A percentile compares a stretch with the other conserved stretches of the same genome.
Evolutionary conservation across 2,329 filamentous ascomycete genomes (phyloP).

Genomic region (Fusarium sp.): DNA sequence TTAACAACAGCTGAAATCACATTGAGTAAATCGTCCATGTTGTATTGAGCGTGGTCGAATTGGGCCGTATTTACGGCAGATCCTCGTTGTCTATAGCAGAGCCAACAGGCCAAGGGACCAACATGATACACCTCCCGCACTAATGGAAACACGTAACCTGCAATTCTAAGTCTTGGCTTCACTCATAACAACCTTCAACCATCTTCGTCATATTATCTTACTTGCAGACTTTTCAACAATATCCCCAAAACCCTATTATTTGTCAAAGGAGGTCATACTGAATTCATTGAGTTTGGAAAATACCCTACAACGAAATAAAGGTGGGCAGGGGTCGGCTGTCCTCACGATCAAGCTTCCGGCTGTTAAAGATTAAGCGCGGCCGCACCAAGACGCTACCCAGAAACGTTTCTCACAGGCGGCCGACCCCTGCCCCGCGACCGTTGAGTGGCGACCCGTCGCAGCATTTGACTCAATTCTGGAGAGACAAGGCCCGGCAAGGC

Average conservation of each 20-base stretch:
- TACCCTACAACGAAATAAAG: slow-evolving; percentile 5
- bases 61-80: not conserved
- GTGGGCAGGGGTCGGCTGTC: slow-evolving; percentile 6
- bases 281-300: not conserved
- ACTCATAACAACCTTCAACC: not conserved
- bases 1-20: not conserved
- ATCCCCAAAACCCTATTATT: not conserved
- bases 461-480: slow-evolving; percentile 16
- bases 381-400: slow-evolving; percentile 6
- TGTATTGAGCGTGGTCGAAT: not conserved
- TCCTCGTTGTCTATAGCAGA: not conserved
- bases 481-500: not conserved
- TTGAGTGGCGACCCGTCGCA: slow-evolving; percentile 36
- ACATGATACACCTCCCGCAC: not conserved
- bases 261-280: slow-evolving; percentile 16
- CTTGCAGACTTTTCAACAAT: not conserved
- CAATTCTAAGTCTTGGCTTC: not conserved
- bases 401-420: slow-evolving; percentile 23
- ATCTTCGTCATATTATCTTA: slow-evolving; percentile 11
- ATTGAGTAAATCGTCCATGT: not conserved
- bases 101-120: not conserved
- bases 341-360: slow-evolving; percentile 25
- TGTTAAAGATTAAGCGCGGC: slow-evolving; percentile 24
- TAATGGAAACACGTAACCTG: not conserved
- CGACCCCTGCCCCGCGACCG: slow-evolving; percentile 30